Percentiles rank a stretch among this genome's conserved stretches.
These are phyloP conservation scores for Fusarium bulbicola DNA, from an alignment of 2,329 filamentous ascomycete genomes.

Conservation along the genomic window DNA sequence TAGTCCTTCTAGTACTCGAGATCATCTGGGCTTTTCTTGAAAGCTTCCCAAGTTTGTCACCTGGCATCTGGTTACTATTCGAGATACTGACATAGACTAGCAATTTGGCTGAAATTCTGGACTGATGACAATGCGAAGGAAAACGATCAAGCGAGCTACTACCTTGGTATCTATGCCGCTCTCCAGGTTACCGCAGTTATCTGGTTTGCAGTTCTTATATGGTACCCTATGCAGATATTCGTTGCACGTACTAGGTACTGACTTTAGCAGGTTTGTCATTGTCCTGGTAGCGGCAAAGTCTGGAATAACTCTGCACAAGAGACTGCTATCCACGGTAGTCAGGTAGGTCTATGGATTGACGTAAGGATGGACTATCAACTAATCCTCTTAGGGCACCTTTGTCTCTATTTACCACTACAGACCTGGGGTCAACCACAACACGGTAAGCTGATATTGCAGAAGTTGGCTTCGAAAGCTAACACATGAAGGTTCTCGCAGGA, in stretches of 20 bases:
- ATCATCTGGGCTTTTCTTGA: slow-evolving; percentile 42
- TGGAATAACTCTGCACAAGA: slow-evolving; percentile 39
- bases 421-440: slow-evolving; percentile 53
- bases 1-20: slow-evolving; percentile 33
- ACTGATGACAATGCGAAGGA: slow-evolving; percentile 31
- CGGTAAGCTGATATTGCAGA: slow-evolving; percentile 39
- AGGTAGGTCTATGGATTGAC: not conserved
- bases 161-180: slow-evolving; percentile 41
- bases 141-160: slow-evolving; percentile 16
- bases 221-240: slow-evolving; percentile 1
- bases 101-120: slow-evolving; percentile 48
- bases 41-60: slow-evolving; percentile 43
- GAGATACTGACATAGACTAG: slow-evolving; percentile 15
- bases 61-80: not conserved
- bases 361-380: not conserved
- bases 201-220: slow-evolving; percentile 37
- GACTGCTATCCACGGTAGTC: slow-evolving; percentile 38
- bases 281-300: slow-evolving; percentile 42
- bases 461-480: not conserved
- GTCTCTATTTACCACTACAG: slow-evolving; percentile 51
- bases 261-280: slow-evolving; percentile 41
- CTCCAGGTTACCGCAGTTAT: slow-evolving; percentile 34
- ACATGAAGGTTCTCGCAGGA: slow-evolving; percentile 53
- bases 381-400: slow-evolving; percentile 48
- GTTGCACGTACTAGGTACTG: not conserved